A percentile compares a stretch with the other conserved stretches of the same genome.
These are phyloP conservation scores for Termitomyces sp. DNA, from an alignment of 768 basidiomycete genomes.

Conservation along the genomic window DNA sequence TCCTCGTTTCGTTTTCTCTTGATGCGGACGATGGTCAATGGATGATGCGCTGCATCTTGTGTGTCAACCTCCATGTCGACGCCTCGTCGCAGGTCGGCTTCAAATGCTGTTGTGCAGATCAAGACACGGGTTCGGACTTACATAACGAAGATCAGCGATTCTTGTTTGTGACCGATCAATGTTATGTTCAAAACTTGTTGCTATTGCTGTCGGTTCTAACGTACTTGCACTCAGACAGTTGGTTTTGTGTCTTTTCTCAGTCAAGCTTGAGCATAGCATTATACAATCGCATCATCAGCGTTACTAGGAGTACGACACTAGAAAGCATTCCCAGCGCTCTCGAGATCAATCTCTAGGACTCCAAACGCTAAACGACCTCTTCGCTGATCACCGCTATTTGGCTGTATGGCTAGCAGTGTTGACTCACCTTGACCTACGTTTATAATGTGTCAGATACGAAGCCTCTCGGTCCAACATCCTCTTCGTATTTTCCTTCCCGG, in stretches of 20 bases:
- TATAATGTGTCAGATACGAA: not conserved
- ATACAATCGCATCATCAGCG: not conserved
- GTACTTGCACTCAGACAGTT: not conserved
- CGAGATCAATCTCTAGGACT: not conserved
- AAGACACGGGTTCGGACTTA: not conserved
- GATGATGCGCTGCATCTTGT: slow-evolving; percentile 23
- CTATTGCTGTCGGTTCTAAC: not conserved
- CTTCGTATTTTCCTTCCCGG: not conserved
- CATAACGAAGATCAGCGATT: not conserved
- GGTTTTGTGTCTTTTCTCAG: not conserved
- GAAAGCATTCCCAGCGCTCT: not conserved
- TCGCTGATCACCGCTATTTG: slow-evolving; percentile 1
- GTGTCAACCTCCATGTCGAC: slow-evolving; percentile 24
- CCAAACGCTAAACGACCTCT: not conserved
- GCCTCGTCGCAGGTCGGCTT: not conserved
- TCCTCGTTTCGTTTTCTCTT: slow-evolving; percentile 82
- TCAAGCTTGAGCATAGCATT: not conserved
- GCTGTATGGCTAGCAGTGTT: not conserved
- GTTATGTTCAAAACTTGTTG: not conserved
- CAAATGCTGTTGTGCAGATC: not conserved
- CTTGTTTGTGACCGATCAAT: not conserved
- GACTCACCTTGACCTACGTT: not conserved
- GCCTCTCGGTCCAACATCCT: not conserved
- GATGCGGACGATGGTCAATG: slow-evolving; percentile 73
- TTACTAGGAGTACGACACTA: not conserved